phyloP scores from a whole-genome alignment of 2,329 filamentous ascomycete species.

The Davidsoniella eucalypti region DNA sequence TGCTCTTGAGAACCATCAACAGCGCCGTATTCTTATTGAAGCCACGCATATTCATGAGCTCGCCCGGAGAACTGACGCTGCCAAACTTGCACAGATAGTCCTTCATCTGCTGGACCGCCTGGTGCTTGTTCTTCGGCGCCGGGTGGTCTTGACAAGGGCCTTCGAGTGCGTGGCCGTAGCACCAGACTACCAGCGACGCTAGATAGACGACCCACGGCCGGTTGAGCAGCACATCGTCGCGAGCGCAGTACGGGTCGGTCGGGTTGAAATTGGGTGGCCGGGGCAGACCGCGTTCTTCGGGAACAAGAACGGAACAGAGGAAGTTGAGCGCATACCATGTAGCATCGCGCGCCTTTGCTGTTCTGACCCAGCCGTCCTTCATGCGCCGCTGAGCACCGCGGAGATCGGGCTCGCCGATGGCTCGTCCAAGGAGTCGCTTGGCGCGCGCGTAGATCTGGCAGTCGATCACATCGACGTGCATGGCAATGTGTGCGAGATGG shows the following conservation, averaged over 20 bases:
- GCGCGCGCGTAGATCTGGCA: slow-evolving; percentile 91
- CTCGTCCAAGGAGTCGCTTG: slow-evolving; percentile 66
- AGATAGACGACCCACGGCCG: slow-evolving; percentile 94
- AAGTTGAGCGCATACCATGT: slow-evolving; percentile 87
- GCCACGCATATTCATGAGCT: slow-evolving; percentile 54
- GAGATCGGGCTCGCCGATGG: slow-evolving; percentile 69
- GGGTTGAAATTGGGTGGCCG: slow-evolving; percentile 20
- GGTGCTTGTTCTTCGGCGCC: slow-evolving; percentile 40
- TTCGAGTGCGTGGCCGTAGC: slow-evolving; percentile 80
- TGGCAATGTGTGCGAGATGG: slow-evolving; percentile 91
- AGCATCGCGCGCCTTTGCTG: slow-evolving; percentile 74
- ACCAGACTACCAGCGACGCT: slow-evolving; percentile 83
- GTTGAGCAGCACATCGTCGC: slow-evolving; percentile 80
- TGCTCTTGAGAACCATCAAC: slow-evolving; percentile 63
- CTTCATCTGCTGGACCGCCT: slow-evolving; percentile 63
- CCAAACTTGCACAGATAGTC: slow-evolving; percentile 59
- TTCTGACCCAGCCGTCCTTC: slow-evolving; percentile 78
- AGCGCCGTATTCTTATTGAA: slow-evolving; percentile 73
- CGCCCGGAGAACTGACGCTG: slow-evolving; percentile 56
- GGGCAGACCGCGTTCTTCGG: slow-evolving; percentile 23
- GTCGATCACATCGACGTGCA: slow-evolving; percentile 95
- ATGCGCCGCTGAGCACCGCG: slow-evolving; percentile 65
- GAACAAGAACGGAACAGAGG: slow-evolving; percentile 64
- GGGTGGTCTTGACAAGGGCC: slow-evolving; percentile 46
- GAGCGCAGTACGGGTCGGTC: slow-evolving; percentile 50